Evolutionary conservation across 2,329 filamentous ascomycete genomes (phyloP), one percentile per base, ranked within the genome.

Genomic region (Fusarium avenaceum): DNA sequence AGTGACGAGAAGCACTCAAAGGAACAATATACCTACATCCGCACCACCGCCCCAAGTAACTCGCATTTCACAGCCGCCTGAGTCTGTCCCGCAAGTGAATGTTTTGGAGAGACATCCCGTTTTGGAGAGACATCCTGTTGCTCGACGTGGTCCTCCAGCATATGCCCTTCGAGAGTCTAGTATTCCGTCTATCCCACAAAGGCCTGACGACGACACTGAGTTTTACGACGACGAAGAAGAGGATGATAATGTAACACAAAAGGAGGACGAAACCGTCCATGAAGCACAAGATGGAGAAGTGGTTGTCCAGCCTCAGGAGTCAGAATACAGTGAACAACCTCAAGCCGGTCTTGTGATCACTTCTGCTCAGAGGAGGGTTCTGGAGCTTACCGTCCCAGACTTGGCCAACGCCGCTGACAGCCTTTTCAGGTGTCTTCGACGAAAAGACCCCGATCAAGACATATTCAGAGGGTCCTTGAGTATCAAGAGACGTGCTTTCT

Each of bases 401-500:
- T 67, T 80, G 10, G 65, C 64, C 50, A 66, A 67, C 19, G 69
- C 74, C 30, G 62, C 78, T 0, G 63, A 72, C 15, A 72, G 72
- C 7, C 57, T 80, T 30, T 71, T 77, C 56, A 62, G 67, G 4
- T 74, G 69, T 49, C 64, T 78, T 5, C 40, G 32, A 15, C 46
- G 46, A 38, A 48, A 63, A 19, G 49, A 71, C 4, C 47, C 65
- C 7, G 44, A 69, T 30, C 48, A 63, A 22, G 55, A 73, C 5
- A 61, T 78, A 19, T 71, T 71, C 26, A 52, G 57, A 26, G 58
- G 62, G 13, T 65, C 73, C 20, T 58, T 77, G 11, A 42, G 59
- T 17, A 70, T 76, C 30, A 78, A 76, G 40, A 66, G 72, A 46
- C 65, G 64, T 15, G 53, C 70, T 9, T 78, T 79, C 54, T 61